A percentile compares a stretch with the other conserved stretches of the same genome.
phyloP scores from a whole-genome alignment of 257 asterid genomes.

The Catharanthus roseus region DNA sequence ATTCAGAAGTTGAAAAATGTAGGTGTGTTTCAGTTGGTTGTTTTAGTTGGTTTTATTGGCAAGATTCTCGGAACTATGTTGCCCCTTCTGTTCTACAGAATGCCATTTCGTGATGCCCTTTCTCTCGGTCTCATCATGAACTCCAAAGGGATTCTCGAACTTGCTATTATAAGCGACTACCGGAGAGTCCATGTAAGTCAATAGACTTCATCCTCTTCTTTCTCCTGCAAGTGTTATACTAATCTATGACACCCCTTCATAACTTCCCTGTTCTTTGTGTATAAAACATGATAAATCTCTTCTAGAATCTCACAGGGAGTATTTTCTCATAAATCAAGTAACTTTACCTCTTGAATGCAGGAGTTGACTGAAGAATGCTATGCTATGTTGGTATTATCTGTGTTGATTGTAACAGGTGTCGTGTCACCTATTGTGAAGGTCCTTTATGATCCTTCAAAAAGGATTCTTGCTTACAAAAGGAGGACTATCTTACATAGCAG shows the following conservation, averaged over 20 bases:
- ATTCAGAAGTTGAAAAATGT: conserved; percentile 32
- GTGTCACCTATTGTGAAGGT: conserved; percentile 48
- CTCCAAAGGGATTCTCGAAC: conserved; percentile 64
- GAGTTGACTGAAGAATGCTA: conserved; percentile 39
- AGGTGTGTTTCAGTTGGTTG: conserved; percentile 47
- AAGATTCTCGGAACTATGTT: conserved; percentile 50
- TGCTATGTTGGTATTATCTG: conserved; percentile 37
- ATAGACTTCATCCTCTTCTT: neutral
- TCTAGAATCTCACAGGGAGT: neutral
- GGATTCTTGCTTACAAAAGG: conserved; percentile 54
- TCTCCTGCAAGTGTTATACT: no score
- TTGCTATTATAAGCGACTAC: conserved; percentile 47
- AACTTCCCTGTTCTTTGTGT: neutral
- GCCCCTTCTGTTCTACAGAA: conserved; percentile 50
- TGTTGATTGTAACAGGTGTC: conserved; percentile 46
- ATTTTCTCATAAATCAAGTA: no score
- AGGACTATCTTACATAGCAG: conserved; percentile 48
- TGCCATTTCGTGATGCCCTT: conserved; percentile 59
- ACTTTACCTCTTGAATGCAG: conserved; percentile 24
- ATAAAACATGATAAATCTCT: neutral
- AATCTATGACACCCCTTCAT: neutral
- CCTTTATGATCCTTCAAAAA: conserved; percentile 57
- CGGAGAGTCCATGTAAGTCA: conserved; percentile 37
- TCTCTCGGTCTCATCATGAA: conserved; percentile 74
- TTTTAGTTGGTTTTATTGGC: conserved; percentile 55